These are phyloP conservation scores for Stipa capillata DNA, from an alignment of 176 grass and related monocot species.

Conservation along the genomic window DNA sequence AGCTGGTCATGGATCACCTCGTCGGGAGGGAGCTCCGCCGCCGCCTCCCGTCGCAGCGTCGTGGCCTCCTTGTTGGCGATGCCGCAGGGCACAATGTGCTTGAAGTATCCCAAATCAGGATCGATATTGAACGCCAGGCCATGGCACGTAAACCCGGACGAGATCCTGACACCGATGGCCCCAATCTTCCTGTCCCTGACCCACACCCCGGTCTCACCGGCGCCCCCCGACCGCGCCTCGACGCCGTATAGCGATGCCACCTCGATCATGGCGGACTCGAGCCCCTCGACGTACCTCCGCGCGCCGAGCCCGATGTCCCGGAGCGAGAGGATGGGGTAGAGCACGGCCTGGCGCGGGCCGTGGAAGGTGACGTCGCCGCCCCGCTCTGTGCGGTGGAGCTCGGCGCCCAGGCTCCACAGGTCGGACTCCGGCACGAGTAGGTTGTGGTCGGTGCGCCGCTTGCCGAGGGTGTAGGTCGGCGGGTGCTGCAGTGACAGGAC, in stretches of 20 bases:
- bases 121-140: slow-evolving; percentile 74
- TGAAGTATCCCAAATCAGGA: slow-evolving; percentile 48
- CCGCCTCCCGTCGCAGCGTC: slow-evolving; percentile 45
- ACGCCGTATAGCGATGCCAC: slow-evolving; percentile 57
- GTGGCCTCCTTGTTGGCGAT: slow-evolving; percentile 55
- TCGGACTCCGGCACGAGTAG: neutral
- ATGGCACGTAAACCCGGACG: slow-evolving; percentile 56
- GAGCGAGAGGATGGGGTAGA: slow-evolving; percentile 63
- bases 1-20: slow-evolving; percentile 72
- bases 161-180: slow-evolving; percentile 79
- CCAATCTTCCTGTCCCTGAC: slow-evolving; percentile 72
- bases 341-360: slow-evolving; percentile 54
- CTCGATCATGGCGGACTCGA: slow-evolving; percentile 67
- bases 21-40: slow-evolving; percentile 38
- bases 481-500: slow-evolving; percentile 73
- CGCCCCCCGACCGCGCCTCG: slow-evolving; percentile 16
- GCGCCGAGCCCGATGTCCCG: slow-evolving; percentile 44
- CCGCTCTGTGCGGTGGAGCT: neutral
- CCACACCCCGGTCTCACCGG: slow-evolving; percentile 68
- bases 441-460: slow-evolving; percentile 63
- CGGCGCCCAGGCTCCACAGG: too few species aligned
- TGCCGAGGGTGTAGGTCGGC: slow-evolving; percentile 82
- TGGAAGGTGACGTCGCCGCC: slow-evolving; percentile 24
- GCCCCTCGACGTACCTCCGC: slow-evolving; percentile 56
- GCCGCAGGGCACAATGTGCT: slow-evolving; percentile 67